Base-by-base conservation (phyloP, 371 early-diverging fungal species). In the Mortierella sp. region DNA sequence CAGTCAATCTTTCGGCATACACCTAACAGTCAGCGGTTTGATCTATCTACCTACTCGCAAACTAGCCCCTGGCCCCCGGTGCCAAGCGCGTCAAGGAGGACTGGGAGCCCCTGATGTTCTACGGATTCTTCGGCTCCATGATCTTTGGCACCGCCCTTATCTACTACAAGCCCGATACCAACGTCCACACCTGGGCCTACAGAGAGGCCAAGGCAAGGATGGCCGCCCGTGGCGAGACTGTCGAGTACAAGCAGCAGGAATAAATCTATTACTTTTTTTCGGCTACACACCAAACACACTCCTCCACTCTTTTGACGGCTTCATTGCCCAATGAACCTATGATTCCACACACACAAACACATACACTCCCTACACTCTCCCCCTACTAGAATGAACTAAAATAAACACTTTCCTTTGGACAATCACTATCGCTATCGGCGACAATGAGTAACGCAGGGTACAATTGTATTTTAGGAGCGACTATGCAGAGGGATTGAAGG, bases 131-230 rank as follows among this genome's bases (percentile, higher is more conserved):
- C 16, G 92, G 91, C 47, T 86, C 89, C 73, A 89, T 92, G 76
- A 68, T 85, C 45, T 71, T 89, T 66, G 89, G 87, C 65, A 79
- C 89, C 52, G 87, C 86, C 69, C 78, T 87, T 41, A 77, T 90
- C 70, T 89, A 89, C 80, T 93, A 93, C 87, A 92, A 91, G 87
- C 93, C 93, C 71, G 91, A 93, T 80, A 90, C 90, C 68, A 91
- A 90, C 69, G 48, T 88, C 50, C 78, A 82, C 47, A 74, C 79
- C 43, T 88, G 88, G 88, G 88, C 88, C 40, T 72, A 75, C 65
- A 71, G 65, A 41, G 88, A 88, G 74, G 88, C 88, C 41, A 77
- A 87, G 78, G 84, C 76, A 71, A 79, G 87, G 64, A 76, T 88
- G 82, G 80, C 76, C 50, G 86, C 79, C 55, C 79, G 86, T 58